Base-by-base conservation (phyloP, 495 filamentous ascomycete species). In the Xanthoparmelia taractica region DNA sequence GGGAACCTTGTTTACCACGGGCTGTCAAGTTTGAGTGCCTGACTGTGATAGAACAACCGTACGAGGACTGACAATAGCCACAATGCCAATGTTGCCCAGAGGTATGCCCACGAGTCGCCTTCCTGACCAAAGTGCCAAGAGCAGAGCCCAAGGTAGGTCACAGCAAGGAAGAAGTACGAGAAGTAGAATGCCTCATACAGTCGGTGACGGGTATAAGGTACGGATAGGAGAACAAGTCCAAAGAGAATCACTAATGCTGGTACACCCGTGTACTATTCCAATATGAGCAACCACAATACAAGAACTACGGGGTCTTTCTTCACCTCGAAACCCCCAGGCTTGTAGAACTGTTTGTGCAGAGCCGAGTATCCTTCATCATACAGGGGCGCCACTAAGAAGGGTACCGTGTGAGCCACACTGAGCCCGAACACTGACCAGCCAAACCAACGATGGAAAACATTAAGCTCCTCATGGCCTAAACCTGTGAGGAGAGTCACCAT, bases 181-280 rank as follows among this genome's bases (percentile, higher is more conserved):
- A 45, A 47, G 33, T 65, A 65, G 45, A 73, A 71, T 34, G 57
- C 12, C 33, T 69, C 58, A 47, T 72, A 69, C 2, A 72, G 63
- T 20, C 63, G 67, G 47, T 71, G 64, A 13, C 74, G 72, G 23
- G 75, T 70, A 41, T 58, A 68, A 6, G 72, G 74, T 5, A 78
- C 57, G 1, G 71, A 75, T 23, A 75, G 59, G 17, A 72, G 48
- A 27, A 69, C 61, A 17, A 78, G n/a, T n/a, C n/a, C n/a, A n/a
- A n/a, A n/a, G n/a, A n/a, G n/a, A n/a, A n/a, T n/a, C n/a, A n/a
- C n/a, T 63, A 77, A 59, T 1, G 73, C 69, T 10, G 75, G 74
- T 7, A 69, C 17, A 68, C 72, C 15, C 17, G 38, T 41, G 66
- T 72, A 75, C 68, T 75, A 12, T 23, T 29, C 8, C 8, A 33